Base-by-base conservation (phyloP, 805 yeast genomes). In the Pichia thaimueangensis region DNA sequence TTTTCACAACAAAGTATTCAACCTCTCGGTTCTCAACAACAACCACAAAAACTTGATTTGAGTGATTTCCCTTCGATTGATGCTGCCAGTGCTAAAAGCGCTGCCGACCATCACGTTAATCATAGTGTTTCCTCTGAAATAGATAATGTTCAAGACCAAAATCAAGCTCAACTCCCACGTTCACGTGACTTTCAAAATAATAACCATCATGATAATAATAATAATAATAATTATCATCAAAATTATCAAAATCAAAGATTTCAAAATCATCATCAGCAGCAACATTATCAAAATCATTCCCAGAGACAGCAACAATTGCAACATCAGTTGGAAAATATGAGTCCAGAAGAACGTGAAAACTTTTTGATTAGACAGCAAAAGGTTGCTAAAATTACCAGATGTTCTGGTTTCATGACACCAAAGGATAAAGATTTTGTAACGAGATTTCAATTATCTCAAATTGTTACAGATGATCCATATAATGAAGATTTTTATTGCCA, bases 401-500 rank as follows among this genome's bases (percentile, higher is more conserved):
- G 82, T 67, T 84, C 93, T 23, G 97, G 97, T 49, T 78, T 93
- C 49, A 93, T 93, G 98, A 86, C 88, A 55, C 95, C 96, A 45
- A 85, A 91, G 67, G 98, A 93, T 63, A 89, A 89, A 67, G 96
- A 91, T 65, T 88, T 86, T 58, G 91, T 93, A 38, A 87, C 96
- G 34, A 76, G 97, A 60, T 82, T 89, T 58, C 98, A 93, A 65
- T 73, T 93, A 49, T 87, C 96, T 38, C 96, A 89, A 62, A 84
- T 93, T 64, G 96, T 93, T 38, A 85, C 96, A 10, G 97, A 89
- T 43, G 97, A 93, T 64, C 98, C 98, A 12, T 86, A 85, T 63
- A 87, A 86, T 57, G 98, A 93, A 64, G 98, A 93, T 68, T 93
- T 91, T 58, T 93, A 93, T 60, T 86, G 82, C 57, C 97, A 93